Evolutionary conservation across 2,329 filamentous ascomycete genomes (phyloP).

Genomic region (Hypoxylon sp.): DNA sequence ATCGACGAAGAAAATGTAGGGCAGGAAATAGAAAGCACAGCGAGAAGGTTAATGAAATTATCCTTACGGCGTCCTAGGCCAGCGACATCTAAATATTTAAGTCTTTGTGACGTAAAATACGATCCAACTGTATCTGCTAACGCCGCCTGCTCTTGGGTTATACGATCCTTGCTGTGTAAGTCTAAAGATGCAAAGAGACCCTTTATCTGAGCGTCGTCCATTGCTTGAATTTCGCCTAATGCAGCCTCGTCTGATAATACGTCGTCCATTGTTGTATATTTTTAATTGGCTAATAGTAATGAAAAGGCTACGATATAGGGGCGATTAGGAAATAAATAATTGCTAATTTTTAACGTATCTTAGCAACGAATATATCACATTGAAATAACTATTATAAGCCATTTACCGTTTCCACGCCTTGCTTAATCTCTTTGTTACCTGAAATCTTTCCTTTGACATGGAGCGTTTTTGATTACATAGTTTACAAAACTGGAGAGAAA

Average conservation of each 20-base stretch:
- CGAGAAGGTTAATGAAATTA: neutral
- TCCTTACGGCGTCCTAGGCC: conserved; percentile 36
- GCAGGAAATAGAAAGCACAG: neutral
- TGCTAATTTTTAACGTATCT: neutral
- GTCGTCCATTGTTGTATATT: neutral
- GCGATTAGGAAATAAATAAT: neutral
- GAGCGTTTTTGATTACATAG: neutral
- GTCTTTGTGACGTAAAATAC: conserved; percentile 13
- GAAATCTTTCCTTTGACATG: conserved; percentile 3
- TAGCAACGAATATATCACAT: neutral
- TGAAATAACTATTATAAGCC: no score
- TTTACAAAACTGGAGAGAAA: neutral
- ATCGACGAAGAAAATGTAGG: neutral
- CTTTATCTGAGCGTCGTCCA: no score
- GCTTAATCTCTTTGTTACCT: neutral
- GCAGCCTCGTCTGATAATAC: no score
- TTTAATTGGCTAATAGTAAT: neutral
- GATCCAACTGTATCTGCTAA: conserved; percentile 3
- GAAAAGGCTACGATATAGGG: neutral
- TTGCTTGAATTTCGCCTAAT: no score
- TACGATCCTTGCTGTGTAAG: neutral
- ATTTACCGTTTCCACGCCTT: neutral
- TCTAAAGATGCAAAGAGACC: neutral
- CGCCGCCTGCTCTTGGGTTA: neutral
- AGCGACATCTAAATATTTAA: conserved; percentile 22